These are phyloP conservation scores for Cyclocybe cylindracea DNA, from an alignment of 768 basidiomycete species.

Conservation along the genomic window DNA sequence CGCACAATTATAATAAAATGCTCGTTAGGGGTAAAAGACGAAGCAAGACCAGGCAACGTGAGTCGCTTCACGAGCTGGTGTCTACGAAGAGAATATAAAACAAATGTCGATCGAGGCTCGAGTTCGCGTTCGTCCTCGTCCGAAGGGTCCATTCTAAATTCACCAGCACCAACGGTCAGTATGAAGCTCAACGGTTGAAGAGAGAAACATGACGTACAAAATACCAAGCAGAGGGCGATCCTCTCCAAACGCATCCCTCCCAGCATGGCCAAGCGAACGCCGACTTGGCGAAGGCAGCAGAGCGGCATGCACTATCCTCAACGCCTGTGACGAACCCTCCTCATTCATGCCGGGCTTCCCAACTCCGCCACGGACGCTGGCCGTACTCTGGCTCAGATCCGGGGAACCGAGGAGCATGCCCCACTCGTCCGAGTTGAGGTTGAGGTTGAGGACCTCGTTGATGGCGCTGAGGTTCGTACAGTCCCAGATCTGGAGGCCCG, in stretches of 20 bases:
- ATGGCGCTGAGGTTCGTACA: constrained; percentile 47
- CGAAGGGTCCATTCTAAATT: constrained; percentile 16
- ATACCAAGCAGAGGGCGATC: constrained; percentile 33
- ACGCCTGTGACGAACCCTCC: background rate
- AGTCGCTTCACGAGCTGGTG: constrained; percentile 55
- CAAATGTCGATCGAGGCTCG: constrained; percentile 18
- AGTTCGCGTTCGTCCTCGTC: constrained; percentile 12
- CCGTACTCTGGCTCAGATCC: too few relatives aligned
- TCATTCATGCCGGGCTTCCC: background rate
- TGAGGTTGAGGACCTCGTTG: constrained; percentile 54
- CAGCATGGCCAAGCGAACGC: constrained; percentile 3
- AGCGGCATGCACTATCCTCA: constrained; percentile 35
- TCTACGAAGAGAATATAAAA: constrained; percentile 31
- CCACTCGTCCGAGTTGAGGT: constrained; percentile 17
- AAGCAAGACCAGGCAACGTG: constrained; percentile 38
- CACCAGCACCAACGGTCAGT: constrained; percentile 18
- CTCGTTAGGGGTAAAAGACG: constrained; percentile 45
- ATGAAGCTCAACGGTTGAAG: constrained; percentile 29
- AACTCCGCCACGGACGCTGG: background rate
- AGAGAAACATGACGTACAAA: constrained; percentile 36
- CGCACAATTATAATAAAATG: constrained; percentile 62
- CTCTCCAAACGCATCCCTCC: constrained; percentile 27
- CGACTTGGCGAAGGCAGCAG: constrained; percentile 35
- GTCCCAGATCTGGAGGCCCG: constrained; percentile 59
- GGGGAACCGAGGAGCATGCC: too few relatives aligned